Percentiles rank a stretch among this genome's conserved stretches.
Evolutionary conservation across 208 protist genomes (phyloP).

Genomic region (Acanthamoeba castellanii): DNA sequence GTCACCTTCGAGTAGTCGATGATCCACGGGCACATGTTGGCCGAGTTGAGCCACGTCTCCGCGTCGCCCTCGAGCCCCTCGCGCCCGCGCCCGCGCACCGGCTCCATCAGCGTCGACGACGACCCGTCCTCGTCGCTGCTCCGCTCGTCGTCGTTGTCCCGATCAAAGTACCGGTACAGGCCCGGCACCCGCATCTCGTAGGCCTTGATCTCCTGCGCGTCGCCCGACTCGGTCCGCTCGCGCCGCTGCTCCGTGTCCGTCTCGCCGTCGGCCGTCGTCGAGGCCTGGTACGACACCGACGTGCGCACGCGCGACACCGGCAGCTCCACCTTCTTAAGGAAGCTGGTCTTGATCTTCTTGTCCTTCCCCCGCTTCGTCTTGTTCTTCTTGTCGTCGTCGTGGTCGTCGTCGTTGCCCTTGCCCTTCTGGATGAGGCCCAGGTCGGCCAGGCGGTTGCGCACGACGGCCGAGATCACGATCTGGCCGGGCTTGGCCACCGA

Average conservation of each 20-base stretch:
- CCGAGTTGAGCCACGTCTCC: conserved; percentile 30
- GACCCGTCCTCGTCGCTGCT: neutral
- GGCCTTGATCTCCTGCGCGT: neutral
- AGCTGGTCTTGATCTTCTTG: neutral
- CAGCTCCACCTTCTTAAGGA: conserved; percentile 12
- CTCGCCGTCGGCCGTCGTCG: neutral
- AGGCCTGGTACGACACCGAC: neutral
- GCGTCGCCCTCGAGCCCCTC: neutral
- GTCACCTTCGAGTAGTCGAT: conserved; percentile 32
- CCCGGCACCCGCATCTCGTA: conserved; percentile 3
- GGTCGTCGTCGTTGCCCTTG: neutral
- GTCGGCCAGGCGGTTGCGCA: neutral
- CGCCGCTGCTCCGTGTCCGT: neutral
- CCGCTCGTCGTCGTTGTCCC: neutral
- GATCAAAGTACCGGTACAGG: neutral
- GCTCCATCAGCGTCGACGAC: neutral
- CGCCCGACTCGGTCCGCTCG: neutral
- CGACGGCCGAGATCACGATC: conserved; percentile 23
- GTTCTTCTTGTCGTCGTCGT: neutral
- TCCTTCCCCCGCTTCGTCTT: too few relatives aligned
- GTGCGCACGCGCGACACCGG: too few relatives aligned
- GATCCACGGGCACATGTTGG: conserved; percentile 60
- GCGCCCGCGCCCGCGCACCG: neutral
- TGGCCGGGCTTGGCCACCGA: conserved; percentile 7
- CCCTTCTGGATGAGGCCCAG: neutral